Percentiles rank a stretch among this genome's conserved stretches.
Conservation (phyloP, 176 grass and related monocot genomes). For the Eremochloa ophiuroides region DNA sequence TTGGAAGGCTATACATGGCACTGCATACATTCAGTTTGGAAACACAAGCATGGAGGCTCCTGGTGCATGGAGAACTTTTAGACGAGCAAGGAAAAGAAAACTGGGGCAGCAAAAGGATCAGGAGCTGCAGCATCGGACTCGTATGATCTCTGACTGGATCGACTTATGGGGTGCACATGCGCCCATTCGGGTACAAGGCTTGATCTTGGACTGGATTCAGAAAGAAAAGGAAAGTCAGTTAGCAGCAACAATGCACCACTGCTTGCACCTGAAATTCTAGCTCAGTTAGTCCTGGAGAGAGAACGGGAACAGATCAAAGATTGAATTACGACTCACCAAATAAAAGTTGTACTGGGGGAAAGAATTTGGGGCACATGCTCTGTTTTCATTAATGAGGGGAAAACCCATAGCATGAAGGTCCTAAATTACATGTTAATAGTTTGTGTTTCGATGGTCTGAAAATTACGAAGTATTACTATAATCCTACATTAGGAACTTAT, state of each 20-base stretch:
- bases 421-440: too few species aligned
- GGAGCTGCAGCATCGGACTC: neutral
- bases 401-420: neutral
- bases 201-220: neutral
- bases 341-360: too few species aligned
- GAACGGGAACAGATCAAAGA: neutral
- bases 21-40: neutral
- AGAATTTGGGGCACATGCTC: neutral
- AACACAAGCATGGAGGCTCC: neutral
- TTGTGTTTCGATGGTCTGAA: neutral
- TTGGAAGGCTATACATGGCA: slow-evolving; percentile 7
- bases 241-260: too few species aligned
- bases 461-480: neutral
- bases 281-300: neutral
- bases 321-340: neutral
- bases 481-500: neutral
- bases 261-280: neutral
- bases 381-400: neutral
- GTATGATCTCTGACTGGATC: neutral
- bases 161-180: neutral
- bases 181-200: neutral
- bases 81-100: neutral
- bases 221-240: neutral
- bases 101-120: neutral
- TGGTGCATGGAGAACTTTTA: neutral